A percentile compares a stretch with the other conserved stretches of the same genome.
Conservation (phyloP, 805 yeast species). For the Starmerella ratchasimensis region DNA sequence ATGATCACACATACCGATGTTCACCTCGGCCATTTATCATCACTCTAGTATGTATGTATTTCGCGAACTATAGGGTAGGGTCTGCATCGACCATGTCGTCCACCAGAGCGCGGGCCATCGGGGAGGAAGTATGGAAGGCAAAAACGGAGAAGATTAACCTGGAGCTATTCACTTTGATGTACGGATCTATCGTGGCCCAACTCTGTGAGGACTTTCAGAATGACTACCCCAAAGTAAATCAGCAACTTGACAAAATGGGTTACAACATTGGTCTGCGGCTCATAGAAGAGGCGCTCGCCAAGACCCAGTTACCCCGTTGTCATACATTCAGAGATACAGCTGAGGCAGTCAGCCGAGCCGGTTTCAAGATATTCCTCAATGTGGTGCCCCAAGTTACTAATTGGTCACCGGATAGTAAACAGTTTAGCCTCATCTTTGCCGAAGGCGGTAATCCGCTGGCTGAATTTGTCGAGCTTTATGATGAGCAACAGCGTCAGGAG, state of each 20-base stretch:
- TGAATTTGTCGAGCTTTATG: constrained; percentile 89
- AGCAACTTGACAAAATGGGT: constrained; percentile 83
- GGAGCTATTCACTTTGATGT: constrained; percentile 85
- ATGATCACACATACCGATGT: background rate
- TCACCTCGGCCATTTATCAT: background rate
- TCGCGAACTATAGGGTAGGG: no score
- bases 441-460: constrained; percentile 69
- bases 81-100: background rate
- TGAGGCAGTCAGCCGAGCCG: constrained; percentile 71
- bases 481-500: constrained; percentile 52
- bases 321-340: constrained; percentile 69
- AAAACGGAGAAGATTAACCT: constrained; percentile 80
- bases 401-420: constrained; percentile 65
- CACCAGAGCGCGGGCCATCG: constrained; percentile 31
- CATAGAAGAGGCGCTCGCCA: constrained; percentile 84
- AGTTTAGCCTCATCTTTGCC: constrained; percentile 54
- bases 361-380: constrained; percentile 80
- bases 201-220: constrained; percentile 68
- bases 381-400: constrained; percentile 59
- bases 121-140: constrained; percentile 88
- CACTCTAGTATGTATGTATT: background rate
- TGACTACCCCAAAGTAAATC: constrained; percentile 66
- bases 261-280: constrained; percentile 82
- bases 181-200: constrained; percentile 88
- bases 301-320: constrained; percentile 77